Evolutionary conservation across 768 basidiomycete species (phyloP), one percentile per base, ranked within the genome.

Genomic region (Pulveroboletus ravenelii): DNA sequence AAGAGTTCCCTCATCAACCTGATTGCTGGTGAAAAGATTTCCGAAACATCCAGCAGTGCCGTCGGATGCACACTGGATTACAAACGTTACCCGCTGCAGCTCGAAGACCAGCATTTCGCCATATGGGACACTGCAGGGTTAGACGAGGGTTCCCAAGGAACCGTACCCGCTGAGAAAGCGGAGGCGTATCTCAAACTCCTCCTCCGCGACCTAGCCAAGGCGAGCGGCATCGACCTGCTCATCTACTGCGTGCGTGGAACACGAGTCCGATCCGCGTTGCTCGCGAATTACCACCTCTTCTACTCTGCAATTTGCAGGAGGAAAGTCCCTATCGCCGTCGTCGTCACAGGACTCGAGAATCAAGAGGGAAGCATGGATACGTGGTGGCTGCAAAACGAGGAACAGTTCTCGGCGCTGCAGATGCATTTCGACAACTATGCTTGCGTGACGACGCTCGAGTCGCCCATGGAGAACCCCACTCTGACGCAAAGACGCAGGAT

Each of bases 321-420:
- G 40, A 54, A 63, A 37, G 74, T 76, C 17, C 75, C 75, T 5
- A 67, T 71, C 18, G 59, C 70, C 3, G 47, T 76, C 18, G 69
- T 62, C 2, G 46, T 75, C 13, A 74, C 72, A 1, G 72, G 74
- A 31, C 63, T 75, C 3, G 75, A 74, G 55, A 57, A 70, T 25
- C 60, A 68, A 17, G 59, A 56, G 3, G 52, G 47, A 3, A 37
- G 46, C 18, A 69, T 70, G 67, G 63, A 66, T 7, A 44, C 46
- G 1, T 69, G 68, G 67, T 69, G 67, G 70, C 14, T 51, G 39
- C 23, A 30, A 30, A 58, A 57, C 71, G 69, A 49, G 50, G 61
- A 30, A 29, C 51, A 47, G 39, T 51, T 76, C 46, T 60, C 54
- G 23, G 44, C 41, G 10, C 52, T 67, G 34, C 56, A 57, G 10